A percentile compares a stretch with the other conserved stretches of the same genome.
Conservation (phyloP, 768 basidiomycete genomes). For the Ramaria sp. region DNA sequence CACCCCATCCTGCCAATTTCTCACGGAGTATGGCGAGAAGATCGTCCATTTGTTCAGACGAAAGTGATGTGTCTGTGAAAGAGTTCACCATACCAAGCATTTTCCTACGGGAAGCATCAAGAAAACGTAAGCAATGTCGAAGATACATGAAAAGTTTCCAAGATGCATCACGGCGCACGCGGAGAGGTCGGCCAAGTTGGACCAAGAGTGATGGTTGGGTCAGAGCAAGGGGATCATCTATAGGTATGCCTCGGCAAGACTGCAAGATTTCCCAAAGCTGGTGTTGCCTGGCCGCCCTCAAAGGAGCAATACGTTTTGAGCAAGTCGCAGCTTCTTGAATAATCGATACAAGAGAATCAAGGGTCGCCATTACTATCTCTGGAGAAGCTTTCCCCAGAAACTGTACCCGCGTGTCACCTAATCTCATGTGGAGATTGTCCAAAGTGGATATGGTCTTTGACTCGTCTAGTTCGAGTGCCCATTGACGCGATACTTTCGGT, state of each 20-base stretch:
- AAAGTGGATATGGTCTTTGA: not conserved
- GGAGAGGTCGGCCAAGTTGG: constrained; percentile 58
- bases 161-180: constrained; percentile 52
- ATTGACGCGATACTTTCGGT: not conserved
- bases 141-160: constrained; percentile 78
- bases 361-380: not conserved
- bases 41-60: not conserved
- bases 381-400: not conserved
- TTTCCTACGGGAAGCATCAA: constrained; percentile 22
- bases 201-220: constrained; percentile 79
- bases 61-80: constrained; percentile 12
- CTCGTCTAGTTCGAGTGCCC: not conserved
- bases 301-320: not conserved
- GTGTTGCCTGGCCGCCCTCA: not conserved
- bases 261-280: constrained; percentile 9
- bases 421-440: not conserved
- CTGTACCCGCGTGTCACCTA: not conserved
- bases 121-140: constrained; percentile 48
- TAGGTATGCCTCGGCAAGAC: constrained; percentile 23
- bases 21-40: not conserved
- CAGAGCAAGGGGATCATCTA: constrained; percentile 69
- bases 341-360: not conserved
- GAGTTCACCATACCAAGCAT: constrained; percentile 19
- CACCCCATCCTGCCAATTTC: not conserved
- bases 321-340: not conserved